Evolutionary conservation across 768 basidiomycete species (phyloP), one percentile per base, ranked within the genome.

Genomic region (Pleurotus cornucopiae): DNA sequence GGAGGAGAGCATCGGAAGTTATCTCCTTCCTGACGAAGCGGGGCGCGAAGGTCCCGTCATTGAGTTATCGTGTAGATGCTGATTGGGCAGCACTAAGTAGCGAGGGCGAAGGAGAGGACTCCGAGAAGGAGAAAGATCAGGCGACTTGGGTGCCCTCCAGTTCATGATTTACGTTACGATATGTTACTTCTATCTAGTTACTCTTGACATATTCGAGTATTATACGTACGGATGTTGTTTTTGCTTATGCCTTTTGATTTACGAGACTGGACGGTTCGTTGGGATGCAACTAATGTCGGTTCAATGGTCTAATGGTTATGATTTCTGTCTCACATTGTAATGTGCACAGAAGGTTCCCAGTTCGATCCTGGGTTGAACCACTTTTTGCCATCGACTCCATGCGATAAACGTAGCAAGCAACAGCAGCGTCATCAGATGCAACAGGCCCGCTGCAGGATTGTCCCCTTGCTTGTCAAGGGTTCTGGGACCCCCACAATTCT

Each of bases 31-130:
- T 96, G 71, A 79, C 78, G 66, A 69, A 70, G 54, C 74, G 81
- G 59, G 94, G 94, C 0, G 94, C 90, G 45, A 86, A 81, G 69
- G 80, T 94, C 62, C 78, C 79, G 30, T 69, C 67, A n/a, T 60
- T 73, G 54, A 75, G 76, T 21, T 68, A 74, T 23, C 75, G 82
- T 46, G 64, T 75, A 56, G 73, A 73, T 56, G 85, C 76, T n/a
- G 86, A 85, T 37, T 94, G 92, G 92, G 88, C 82, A 37, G 83
- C 76, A 34, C 68, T 82, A 62, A 82, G 79, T 58, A 88, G 85
- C 61, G 85, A 86, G 49, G 79, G 72, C 1, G 88, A 88, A 55
- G 71, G 67, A 23, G 69, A 69, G 58, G 60, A 64, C 41, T 69
- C 72, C 39, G 64, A 60, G 46, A 70, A 70, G 25, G 71, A 72